Evolutionary conservation across 768 basidiomycete genomes (phyloP).

Genomic region (Cystobasidium ongulense): DNA sequence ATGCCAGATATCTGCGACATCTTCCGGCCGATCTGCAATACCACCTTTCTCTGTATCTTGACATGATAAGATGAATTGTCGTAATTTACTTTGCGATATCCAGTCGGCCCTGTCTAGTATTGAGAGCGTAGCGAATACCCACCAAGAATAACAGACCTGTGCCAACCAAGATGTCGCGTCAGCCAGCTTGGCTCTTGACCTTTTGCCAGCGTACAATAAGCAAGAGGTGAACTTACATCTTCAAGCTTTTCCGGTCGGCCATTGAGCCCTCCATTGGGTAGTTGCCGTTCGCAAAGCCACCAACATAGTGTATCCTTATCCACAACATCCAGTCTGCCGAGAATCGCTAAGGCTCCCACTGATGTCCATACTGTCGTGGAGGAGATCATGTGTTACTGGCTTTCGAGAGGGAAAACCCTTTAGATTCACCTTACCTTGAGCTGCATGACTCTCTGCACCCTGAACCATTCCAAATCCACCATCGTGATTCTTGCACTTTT

Average conservation of each 20-base stretch:
- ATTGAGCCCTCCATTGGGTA: constrained; percentile 87
- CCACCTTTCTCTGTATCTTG: constrained; percentile 86
- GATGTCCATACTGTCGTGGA: constrained; percentile 69
- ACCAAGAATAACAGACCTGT: constrained; percentile 95
- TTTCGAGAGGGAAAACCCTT: neutral
- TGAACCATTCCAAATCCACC: constrained; percentile 78
- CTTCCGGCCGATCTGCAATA: constrained; percentile 84
- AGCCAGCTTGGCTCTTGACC: neutral
- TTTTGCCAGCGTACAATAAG: neutral
- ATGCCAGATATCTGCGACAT: constrained; percentile 96
- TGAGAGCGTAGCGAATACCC: constrained; percentile 81
- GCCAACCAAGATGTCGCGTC: neutral
- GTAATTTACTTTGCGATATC: constrained; percentile 76
- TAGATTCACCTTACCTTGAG: constrained; percentile 75
- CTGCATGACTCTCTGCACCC: constrained; percentile 89
- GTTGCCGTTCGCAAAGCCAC: constrained; percentile 91
- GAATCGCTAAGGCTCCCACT: constrained; percentile 73
- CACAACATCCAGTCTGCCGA: constrained; percentile 67
- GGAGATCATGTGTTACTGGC: neutral
- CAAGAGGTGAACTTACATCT: constrained; percentile 58
- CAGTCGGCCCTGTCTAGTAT: constrained; percentile 73
- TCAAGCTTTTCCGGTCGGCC: constrained; percentile 96
- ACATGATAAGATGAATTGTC: constrained; percentile 73
- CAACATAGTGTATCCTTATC: constrained; percentile 72
- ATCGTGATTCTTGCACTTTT: constrained; percentile 80